These are phyloP conservation scores for Pseudoturritis turrita DNA, from an alignment of 345 rosid genomes.

Conservation along the genomic window DNA sequence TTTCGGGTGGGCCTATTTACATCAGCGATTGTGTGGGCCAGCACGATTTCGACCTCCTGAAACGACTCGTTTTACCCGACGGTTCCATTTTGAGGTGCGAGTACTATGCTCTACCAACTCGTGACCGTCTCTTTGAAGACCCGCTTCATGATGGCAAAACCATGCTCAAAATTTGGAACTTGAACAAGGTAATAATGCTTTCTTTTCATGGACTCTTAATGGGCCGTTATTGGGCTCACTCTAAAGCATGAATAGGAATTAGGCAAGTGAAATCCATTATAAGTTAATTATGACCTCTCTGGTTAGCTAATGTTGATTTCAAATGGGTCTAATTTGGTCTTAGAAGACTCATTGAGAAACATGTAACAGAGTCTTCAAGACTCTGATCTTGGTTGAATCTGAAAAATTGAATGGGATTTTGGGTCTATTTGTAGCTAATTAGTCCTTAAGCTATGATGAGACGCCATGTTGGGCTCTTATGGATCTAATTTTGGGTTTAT, in stretches of 20 bases:
- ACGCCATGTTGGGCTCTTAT: not conserved
- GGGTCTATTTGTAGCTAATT: not conserved
- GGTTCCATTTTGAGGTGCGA: constrained; percentile 82
- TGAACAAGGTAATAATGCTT: constrained; percentile 63
- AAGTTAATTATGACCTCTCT: no score
- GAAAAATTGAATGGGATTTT: not conserved
- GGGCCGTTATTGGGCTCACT: not conserved
- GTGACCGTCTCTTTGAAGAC: constrained; percentile 79
- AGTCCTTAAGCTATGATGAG: not conserved
- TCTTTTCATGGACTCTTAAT: not conserved
- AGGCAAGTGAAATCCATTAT: not conserved
- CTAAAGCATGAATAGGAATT: not conserved
- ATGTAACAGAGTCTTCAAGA: no score
- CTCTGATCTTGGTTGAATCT: not conserved
- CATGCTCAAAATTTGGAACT: constrained; percentile 98
- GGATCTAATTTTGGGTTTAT: not conserved
- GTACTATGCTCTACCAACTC: constrained; percentile 88
- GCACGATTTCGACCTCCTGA: constrained; percentile 71
- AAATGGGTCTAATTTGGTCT: not conserved
- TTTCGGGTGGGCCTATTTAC: constrained; percentile 91
- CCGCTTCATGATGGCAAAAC: constrained; percentile 99
- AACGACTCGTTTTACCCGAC: constrained; percentile 63
- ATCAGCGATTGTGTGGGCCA: constrained; percentile 79
- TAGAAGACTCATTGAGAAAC: no score
- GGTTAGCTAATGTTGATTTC: not conserved